Base-by-base conservation (phyloP, 2,329 filamentous ascomycete genomes). In the Aspergillus novoparasiticus region DNA sequence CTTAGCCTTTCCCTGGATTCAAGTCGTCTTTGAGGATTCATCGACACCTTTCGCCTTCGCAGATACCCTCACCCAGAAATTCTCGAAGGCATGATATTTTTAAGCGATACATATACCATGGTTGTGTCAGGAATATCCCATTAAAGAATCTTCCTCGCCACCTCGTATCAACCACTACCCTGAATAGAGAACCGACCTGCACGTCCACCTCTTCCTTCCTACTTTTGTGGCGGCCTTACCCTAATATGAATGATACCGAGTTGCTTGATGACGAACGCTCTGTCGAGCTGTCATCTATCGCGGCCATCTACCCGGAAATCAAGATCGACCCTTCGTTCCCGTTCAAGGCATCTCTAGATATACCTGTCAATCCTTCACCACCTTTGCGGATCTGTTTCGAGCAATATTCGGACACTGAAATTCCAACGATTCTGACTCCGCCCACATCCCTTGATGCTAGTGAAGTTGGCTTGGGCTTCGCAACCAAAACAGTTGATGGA, bases 301-400 rank as follows among this genome's bases (percentile, higher is more conserved):
- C 82, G 51, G 86, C 87, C 57, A 90, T 90, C 61, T 90, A 82
- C 64, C 87, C 87, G 1, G 87, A 90, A 75, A 81, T 89, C 21
- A 75, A 78, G 36, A 73, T 84, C 63, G 80, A 87, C 59, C 71
- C 81, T 10, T 68, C 71, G 10, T 72, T 79, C 39, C 78, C 80
- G 0, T 85, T 83, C 69, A 75, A 76, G 60, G 86, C 85, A 1
- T 81, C 79, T 5, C 79, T 90, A 55, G 82, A 87, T 26, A 73
- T 90, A 21, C 79, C 83, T 6, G 84, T 89, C 32, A 79, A 84
- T 32, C 86, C 86, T 4, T 75, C 82, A 10, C 77, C 78, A 58
- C 85, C 86, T 9, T 76, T 87, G n/a, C 77, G 77, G 16, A 77
- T 84, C 59, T 73, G 71, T 58, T 82, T 82, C 59, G 71, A 78